phyloP scores from a whole-genome alignment of 176 grass and related monocot species.

The Oryza nivara region DNA sequence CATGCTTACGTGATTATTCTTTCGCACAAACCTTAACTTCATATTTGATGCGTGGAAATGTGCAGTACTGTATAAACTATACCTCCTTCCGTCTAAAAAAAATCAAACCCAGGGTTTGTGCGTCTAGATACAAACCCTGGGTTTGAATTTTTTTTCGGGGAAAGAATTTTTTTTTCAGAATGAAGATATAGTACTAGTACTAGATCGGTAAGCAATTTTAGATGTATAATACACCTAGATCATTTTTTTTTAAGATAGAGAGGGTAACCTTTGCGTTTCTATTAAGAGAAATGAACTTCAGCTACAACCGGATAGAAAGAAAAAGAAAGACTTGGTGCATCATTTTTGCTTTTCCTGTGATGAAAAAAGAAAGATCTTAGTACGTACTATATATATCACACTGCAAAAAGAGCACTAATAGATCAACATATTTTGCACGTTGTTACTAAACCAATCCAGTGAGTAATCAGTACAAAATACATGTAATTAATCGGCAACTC shows the following conservation, averaged over 20 bases:
- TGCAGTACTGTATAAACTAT: not conserved
- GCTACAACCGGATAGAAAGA: not conserved
- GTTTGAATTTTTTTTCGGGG: too few species aligned
- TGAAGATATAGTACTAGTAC: too few species aligned
- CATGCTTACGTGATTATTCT: not conserved
- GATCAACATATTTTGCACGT: not conserved
- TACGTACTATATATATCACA: not conserved
- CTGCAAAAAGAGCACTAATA: not conserved
- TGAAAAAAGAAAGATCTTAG: not conserved
- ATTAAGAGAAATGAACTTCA: not conserved
- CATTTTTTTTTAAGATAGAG: not conserved
- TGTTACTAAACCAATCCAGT: too few species aligned
- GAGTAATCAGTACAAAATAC: not conserved
- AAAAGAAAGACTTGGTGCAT: not conserved
- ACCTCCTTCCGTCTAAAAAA: too few species aligned
- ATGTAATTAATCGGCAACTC: not conserved
- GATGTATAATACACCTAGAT: too few species aligned
- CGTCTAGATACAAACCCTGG: too few species aligned
- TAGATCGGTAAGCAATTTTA: not conserved
- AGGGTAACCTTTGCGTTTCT: not conserved
- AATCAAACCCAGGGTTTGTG: too few species aligned
- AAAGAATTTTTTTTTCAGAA: too few species aligned
- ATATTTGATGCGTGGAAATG: not conserved
- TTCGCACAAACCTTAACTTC: not conserved
- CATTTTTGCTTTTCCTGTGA: not conserved